These are phyloP conservation scores for Linnemannia exigua DNA, from an alignment of 192 early-diverging fungal species.

Conservation along the genomic window DNA sequence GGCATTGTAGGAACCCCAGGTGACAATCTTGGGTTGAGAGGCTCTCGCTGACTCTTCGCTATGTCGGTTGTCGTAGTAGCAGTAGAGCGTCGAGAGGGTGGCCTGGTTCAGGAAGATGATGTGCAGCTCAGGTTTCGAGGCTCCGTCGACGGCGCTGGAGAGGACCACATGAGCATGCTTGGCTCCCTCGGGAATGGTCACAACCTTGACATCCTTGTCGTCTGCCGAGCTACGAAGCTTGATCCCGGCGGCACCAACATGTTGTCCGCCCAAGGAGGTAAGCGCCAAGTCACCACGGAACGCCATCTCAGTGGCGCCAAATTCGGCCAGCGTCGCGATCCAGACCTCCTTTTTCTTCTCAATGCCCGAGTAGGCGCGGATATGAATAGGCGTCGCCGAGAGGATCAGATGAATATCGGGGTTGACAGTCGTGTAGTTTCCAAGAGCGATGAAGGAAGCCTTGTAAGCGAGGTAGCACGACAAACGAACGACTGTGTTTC, in stretches of 20 bases:
- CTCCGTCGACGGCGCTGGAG: constrained; percentile 8
- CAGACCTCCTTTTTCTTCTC: constrained; percentile 68
- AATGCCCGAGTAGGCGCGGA: constrained; percentile 31
- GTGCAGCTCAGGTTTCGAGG: constrained; percentile 48
- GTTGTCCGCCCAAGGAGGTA: constrained; percentile 50
- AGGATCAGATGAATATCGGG: constrained; percentile 66
- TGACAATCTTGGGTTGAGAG: constrained; percentile 55
- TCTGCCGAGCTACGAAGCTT: constrained; percentile 13
- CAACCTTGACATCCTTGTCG: constrained; percentile 14
- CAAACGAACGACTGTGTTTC: constrained; percentile 29
- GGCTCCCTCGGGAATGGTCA: constrained; percentile 36
- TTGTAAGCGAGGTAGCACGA: constrained; percentile 68
- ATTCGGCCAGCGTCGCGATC: constrained; percentile 69
- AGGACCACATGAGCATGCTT: constrained; percentile 29
- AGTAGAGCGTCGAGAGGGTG: constrained; percentile 31
- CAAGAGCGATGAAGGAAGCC: constrained; percentile 72
- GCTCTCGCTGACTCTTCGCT: not conserved
- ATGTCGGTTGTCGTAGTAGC: constrained; percentile 48
- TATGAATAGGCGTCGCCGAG: constrained; percentile 71
- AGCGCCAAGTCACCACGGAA: constrained; percentile 67
- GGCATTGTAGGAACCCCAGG: constrained; percentile 67
- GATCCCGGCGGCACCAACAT: constrained; percentile 12
- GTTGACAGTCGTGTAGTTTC: constrained; percentile 67
- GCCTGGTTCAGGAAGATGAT: constrained; percentile 38
- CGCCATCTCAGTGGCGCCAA: constrained; percentile 68